Evolutionary conservation across 768 basidiomycete genomes (phyloP).

Genomic region (Dioszegia hungarica): DNA sequence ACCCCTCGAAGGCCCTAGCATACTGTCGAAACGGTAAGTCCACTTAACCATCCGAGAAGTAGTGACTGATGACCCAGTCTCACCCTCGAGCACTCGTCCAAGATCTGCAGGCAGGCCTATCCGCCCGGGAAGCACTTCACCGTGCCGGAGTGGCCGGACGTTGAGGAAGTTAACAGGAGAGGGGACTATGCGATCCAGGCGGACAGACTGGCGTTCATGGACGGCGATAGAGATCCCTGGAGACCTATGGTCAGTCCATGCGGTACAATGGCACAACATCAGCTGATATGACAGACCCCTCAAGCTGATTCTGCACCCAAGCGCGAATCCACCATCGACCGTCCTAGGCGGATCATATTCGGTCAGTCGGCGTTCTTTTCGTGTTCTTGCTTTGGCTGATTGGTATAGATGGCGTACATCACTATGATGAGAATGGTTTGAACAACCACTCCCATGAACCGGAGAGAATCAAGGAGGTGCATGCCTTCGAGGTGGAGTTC

Average conservation of each 20-base stretch:
- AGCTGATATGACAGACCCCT: slow-evolving; percentile 39
- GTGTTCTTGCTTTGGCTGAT: not conserved
- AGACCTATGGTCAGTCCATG: slow-evolving; percentile 58
- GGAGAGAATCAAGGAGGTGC: slow-evolving; percentile 69
- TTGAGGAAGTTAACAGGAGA: slow-evolving; percentile 72
- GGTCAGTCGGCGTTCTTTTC: slow-evolving; percentile 53
- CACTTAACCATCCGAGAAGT: not conserved
- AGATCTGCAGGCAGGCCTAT: slow-evolving; percentile 62
- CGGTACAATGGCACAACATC: slow-evolving; percentile 11
- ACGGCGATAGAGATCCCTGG: slow-evolving; percentile 68
- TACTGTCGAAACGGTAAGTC: slow-evolving; percentile 60
- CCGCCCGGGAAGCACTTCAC: slow-evolving; percentile 67
- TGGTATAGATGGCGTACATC: slow-evolving; percentile 43
- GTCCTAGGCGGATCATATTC: slow-evolving; percentile 82
- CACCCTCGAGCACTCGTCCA: slow-evolving; percentile 65
- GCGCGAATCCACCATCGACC: slow-evolving; percentile 64
- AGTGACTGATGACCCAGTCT: slow-evolving; percentile 52
- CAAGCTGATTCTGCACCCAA: slow-evolving; percentile 54
- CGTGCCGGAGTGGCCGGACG: slow-evolving; percentile 69
- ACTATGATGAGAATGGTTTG: slow-evolving; percentile 63
- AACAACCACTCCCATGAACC: slow-evolving; percentile 63
- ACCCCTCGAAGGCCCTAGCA: slow-evolving; percentile 62
- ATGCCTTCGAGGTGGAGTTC: slow-evolving; percentile 72
- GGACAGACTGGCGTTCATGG: slow-evolving; percentile 76
- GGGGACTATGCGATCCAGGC: slow-evolving; percentile 79